Evolutionary conservation across 116 monocot species (phyloP).

Genomic region (Papilionanthe hybrid): DNA sequence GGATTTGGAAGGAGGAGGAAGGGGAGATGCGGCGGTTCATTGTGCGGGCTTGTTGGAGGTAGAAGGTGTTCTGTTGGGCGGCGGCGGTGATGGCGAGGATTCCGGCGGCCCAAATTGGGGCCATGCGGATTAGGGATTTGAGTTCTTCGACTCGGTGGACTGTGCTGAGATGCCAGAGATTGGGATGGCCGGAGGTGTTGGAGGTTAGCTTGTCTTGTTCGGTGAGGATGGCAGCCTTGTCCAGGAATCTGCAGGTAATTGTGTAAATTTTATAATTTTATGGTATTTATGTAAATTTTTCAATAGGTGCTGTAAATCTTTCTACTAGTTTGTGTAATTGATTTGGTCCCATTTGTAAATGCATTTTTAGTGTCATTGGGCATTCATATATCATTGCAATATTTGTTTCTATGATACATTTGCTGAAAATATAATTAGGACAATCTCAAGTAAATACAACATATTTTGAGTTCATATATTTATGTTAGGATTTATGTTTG

Average conservation of each 20-base stretch:
- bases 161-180: conserved; percentile 53
- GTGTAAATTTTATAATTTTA: no score
- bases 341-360: no score
- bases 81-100: conserved; percentile 55
- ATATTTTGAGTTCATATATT: no score
- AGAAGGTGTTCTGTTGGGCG: conserved; percentile 54
- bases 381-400: no score
- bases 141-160: conserved; percentile 66
- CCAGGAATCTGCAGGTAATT: conserved; percentile 38
- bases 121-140: conserved; percentile 56
- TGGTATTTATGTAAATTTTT: no score
- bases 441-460: no score
- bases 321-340: no score
- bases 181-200: background rate
- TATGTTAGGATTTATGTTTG: no score
- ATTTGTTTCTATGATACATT: no score
- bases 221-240: conserved; percentile 57
- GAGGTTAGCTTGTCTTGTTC: conserved; percentile 14
- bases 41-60: conserved; percentile 53
- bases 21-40: conserved; percentile 54
- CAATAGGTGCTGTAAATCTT: no score
- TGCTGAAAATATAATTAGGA: no score
- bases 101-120: conserved; percentile 57
- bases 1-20: conserved; percentile 40
- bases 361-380: no score